Percentiles rank a stretch among this genome's conserved stretches.
Conservation (phyloP, 2,329 filamentous ascomycete genomes). For the Stachybotrys chartarum region DNA sequence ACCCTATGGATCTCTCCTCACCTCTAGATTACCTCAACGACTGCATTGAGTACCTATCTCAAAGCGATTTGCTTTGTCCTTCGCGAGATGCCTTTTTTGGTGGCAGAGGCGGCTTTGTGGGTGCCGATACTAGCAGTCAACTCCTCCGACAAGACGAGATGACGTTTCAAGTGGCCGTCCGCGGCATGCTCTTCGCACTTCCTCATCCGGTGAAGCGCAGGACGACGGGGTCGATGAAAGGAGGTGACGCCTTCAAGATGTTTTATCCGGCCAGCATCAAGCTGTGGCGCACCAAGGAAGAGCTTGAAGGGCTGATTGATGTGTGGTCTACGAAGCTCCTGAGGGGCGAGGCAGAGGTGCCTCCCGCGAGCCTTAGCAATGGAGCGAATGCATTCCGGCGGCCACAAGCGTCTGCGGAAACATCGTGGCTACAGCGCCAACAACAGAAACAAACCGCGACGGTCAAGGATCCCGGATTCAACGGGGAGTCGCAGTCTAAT, state of each 20-base stretch:
- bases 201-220: constrained; percentile 79
- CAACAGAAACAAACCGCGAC: constrained; percentile 15
- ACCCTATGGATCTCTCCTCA: constrained; percentile 41
- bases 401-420: constrained; percentile 23
- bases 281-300: constrained; percentile 76
- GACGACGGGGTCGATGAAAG: constrained; percentile 34
- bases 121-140: constrained; percentile 58
- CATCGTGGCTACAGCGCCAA: constrained; percentile 26
- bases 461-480: constrained; percentile 5
- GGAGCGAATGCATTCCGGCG: constrained; percentile 43
- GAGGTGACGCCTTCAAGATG: constrained; percentile 72
- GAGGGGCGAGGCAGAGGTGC: constrained; percentile 39
- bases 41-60: constrained; percentile 82
- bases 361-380: constrained; percentile 31
- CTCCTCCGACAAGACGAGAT: constrained; percentile 87
- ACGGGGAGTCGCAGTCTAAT: constrained; percentile 12
- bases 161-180: constrained; percentile 82
- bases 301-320: constrained; percentile 68
- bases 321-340: constrained; percentile 58
- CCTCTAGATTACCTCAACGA: constrained; percentile 73
- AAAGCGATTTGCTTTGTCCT: constrained; percentile 77
- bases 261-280: constrained; percentile 83
- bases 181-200: constrained; percentile 77
- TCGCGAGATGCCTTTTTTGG: constrained; percentile 64
- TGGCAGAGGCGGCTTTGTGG: constrained; percentile 45